phyloP scores from a whole-genome alignment of 1,284 basidiomycete genomes.

The Trichosporon coremiiforme region DNA sequence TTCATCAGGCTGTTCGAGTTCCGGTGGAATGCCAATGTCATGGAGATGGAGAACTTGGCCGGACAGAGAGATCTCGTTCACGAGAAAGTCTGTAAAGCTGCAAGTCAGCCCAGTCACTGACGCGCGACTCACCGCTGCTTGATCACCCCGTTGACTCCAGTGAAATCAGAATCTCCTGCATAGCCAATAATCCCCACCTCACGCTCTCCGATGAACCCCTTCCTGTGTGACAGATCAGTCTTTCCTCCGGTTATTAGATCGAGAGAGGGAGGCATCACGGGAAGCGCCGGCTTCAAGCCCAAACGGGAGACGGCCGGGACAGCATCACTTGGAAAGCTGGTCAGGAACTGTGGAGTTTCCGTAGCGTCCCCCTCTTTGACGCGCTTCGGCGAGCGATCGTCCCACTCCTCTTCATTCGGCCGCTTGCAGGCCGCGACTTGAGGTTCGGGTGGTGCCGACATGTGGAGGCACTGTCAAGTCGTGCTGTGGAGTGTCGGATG shows the following conservation, averaged over 20 bases:
- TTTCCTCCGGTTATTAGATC: slow-evolving; percentile 43
- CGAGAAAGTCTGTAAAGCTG: slow-evolving; percentile 93
- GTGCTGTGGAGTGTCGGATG: not conserved
- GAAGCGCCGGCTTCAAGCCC: slow-evolving; percentile 44
- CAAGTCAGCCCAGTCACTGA: not conserved
- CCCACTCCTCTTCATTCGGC: slow-evolving; percentile 1
- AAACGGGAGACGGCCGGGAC: slow-evolving; percentile 44
- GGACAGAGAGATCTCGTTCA: slow-evolving; percentile 81
- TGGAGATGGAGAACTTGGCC: slow-evolving; percentile 76
- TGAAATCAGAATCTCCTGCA: slow-evolving; percentile 68
- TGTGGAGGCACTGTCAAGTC: not conserved
- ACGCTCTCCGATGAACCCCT: slow-evolving; percentile 65
- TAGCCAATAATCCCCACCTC: slow-evolving; percentile 93
- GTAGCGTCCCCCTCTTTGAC: not conserved
- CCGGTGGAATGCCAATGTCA: slow-evolving; percentile 60
- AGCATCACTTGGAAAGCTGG: slow-evolving; percentile 19
- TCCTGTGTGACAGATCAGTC: slow-evolving; percentile 36
- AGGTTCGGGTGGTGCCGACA: not conserved
- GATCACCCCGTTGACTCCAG: slow-evolving; percentile 79
- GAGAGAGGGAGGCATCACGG: slow-evolving; percentile 45
- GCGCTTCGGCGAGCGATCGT: slow-evolving; percentile 6
- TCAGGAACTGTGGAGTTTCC: not conserved
- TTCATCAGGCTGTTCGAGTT: slow-evolving; percentile 46
- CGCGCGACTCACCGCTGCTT: slow-evolving; percentile 74
- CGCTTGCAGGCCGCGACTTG: not conserved